Evolutionary conservation across 495 filamentous ascomycete genomes (phyloP).

Genomic region (Podospora pseudocomata): DNA sequence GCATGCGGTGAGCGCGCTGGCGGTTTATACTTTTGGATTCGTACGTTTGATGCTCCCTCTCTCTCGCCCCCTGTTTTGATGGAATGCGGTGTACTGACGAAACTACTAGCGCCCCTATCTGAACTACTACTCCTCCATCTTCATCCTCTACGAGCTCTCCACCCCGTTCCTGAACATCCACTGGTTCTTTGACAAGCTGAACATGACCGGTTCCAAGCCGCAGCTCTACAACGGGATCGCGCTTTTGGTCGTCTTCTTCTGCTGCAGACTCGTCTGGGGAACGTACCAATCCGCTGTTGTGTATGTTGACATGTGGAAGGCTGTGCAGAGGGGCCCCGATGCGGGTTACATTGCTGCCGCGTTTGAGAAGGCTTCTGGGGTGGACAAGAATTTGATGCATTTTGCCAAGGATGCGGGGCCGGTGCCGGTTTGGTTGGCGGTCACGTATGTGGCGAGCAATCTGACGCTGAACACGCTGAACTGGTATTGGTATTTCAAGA

Average conservation of each 20-base stretch:
- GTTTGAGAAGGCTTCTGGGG: constrained; percentile 21
- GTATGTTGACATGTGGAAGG: constrained; percentile 74
- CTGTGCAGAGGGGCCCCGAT: constrained; percentile 44
- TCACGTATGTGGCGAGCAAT: constrained; percentile 73
- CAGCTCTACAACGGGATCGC: constrained; percentile 87
- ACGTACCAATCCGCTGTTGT: constrained; percentile 74
- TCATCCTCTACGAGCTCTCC: constrained; percentile 98
- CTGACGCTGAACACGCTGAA: constrained; percentile 80
- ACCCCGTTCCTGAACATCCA: constrained; percentile 93
- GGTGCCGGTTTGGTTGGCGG: constrained; percentile 77
- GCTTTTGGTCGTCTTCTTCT: constrained; percentile 73
- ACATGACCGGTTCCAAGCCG: constrained; percentile 74
- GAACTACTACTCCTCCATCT: constrained; percentile 85
- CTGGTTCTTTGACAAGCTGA: constrained; percentile 98
- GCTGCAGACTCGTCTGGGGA: constrained; percentile 87
- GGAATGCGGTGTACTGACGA: not conserved
- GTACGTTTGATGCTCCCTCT: constrained; percentile 53
- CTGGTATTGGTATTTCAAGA: constrained; percentile 95
- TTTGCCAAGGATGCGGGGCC: constrained; percentile 44
- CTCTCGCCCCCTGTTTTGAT: not conserved
- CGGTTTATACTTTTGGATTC: constrained; percentile 87
- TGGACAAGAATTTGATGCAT: constrained; percentile 41
- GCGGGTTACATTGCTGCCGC: constrained; percentile 30
- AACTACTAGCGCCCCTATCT: constrained; percentile 74
- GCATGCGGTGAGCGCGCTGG: constrained; percentile 79